Evolutionary conservation across 1,139 yeast genomes (phyloP).

Genomic region (Nadsonia starkeyi-henricii): DNA sequence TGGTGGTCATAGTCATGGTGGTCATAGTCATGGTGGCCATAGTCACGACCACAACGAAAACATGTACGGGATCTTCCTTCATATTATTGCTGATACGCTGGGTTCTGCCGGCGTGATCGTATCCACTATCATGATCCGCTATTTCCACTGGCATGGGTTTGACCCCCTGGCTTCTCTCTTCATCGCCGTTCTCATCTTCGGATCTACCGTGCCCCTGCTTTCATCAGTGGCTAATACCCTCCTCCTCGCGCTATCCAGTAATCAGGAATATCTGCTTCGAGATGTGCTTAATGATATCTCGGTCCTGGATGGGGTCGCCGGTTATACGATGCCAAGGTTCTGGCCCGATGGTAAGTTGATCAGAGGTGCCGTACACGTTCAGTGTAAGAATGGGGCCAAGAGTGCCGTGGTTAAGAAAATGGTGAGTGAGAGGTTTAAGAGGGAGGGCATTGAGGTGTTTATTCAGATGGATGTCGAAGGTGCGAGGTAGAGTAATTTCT

Average conservation of each 20-base stretch:
- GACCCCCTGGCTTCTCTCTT: conserved; percentile 88
- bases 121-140: conserved; percentile 46
- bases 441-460: background rate
- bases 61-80: conserved; percentile 88
- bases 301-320: conserved; percentile 62
- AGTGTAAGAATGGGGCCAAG: background rate
- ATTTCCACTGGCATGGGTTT: conserved; percentile 43
- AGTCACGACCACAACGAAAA: conserved; percentile 44
- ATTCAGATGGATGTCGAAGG: background rate
- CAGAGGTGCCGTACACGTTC: conserved; percentile 39
- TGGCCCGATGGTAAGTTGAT: conserved; percentile 55
- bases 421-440: background rate
- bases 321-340: conserved; percentile 79
- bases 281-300: conserved; percentile 53
- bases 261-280: conserved; percentile 47
- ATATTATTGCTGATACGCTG: conserved; percentile 84
- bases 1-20: conserved; percentile 10
- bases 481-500: no score
- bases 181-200: conserved; percentile 66
- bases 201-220: conserved; percentile 73
- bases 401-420: background rate
- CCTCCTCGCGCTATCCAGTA: conserved; percentile 43
- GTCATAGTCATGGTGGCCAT: conserved; percentile 8
- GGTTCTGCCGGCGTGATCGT: conserved; percentile 94
- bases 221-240: conserved; percentile 68